Evolutionary conservation across 345 rosid genomes (phyloP).

Genomic region (Murraya koenigii): DNA sequence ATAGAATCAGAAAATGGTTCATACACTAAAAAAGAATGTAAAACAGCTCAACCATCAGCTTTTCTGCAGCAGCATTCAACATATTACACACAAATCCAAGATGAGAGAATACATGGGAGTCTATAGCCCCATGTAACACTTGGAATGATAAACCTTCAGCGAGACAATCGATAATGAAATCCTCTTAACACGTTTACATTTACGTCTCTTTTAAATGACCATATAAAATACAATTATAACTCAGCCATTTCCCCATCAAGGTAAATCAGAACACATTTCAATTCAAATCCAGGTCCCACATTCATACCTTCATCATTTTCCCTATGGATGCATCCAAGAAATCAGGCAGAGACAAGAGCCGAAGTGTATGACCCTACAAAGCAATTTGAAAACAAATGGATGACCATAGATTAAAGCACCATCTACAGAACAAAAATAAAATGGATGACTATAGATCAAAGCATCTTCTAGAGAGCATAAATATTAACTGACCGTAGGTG

Average conservation of each 20-base stretch:
- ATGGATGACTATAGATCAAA: conserved; percentile 1
- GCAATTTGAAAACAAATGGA: conserved; percentile 12
- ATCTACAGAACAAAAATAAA: conserved; percentile 8
- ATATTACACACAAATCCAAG: background rate
- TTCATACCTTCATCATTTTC: conserved; percentile 69
- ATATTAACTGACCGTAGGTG: conserved; percentile 64
- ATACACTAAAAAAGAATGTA: background rate
- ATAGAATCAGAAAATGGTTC: background rate
- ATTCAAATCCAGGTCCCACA: conserved; percentile 6
- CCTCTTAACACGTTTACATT: background rate
- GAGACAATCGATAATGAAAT: background rate
- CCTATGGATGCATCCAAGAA: conserved; percentile 73
- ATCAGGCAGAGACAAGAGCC: conserved; percentile 84
- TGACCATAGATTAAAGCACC: conserved; percentile 7
- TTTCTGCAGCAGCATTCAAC: background rate
- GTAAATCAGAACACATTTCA: background rate
- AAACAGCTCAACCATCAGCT: conserved; percentile 9
- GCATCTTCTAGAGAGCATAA: conserved; percentile 2
- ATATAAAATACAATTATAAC: background rate
- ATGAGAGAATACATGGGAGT: background rate
- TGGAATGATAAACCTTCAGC: background rate
- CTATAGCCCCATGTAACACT: background rate
- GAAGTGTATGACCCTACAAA: conserved; percentile 76
- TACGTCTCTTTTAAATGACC: background rate
- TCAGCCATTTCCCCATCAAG: background rate